phyloP scores from a whole-genome alignment of 108 stramenopile species.

The Nitzschia palea region DNA sequence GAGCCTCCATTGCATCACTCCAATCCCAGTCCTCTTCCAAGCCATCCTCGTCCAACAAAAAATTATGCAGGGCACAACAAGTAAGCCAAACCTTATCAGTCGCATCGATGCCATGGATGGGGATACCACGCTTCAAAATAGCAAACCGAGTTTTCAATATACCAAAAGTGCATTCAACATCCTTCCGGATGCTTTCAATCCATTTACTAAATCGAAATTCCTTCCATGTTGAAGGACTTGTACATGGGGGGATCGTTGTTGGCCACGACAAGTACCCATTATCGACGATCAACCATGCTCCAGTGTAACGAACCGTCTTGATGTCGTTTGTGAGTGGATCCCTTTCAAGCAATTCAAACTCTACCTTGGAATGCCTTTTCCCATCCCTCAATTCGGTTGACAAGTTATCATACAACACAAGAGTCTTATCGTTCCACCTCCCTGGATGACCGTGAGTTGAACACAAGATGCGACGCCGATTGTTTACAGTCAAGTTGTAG shows the following conservation, averaged over 20 bases:
- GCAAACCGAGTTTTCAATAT: conserved; percentile 8
- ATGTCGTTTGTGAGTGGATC: background rate
- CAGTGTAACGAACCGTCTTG: background rate
- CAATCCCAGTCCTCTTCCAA: background rate
- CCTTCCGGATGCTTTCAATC: conserved; percentile 17
- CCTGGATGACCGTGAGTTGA: background rate
- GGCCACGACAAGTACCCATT: background rate
- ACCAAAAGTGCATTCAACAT: conserved; percentile 24
- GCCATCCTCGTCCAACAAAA: conserved; percentile 13
- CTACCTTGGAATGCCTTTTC: background rate
- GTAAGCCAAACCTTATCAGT: conserved; percentile 18
- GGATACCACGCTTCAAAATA: background rate
- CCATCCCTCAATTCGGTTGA: background rate
- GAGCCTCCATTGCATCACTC: background rate
- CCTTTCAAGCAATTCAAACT: background rate
- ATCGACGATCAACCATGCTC: background rate
- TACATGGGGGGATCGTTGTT: background rate
- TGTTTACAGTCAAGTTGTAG: background rate
- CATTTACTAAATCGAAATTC: conserved; percentile 7
- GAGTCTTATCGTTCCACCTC: background rate
- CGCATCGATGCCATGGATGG: conserved; percentile 7
- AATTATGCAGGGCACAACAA: conserved; percentile 22
- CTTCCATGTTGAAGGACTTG: background rate
- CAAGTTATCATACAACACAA: background rate
- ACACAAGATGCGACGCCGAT: background rate